Conservation (phyloP, 805 yeast genomes). For the Cephaloascus fragrans region DNA sequence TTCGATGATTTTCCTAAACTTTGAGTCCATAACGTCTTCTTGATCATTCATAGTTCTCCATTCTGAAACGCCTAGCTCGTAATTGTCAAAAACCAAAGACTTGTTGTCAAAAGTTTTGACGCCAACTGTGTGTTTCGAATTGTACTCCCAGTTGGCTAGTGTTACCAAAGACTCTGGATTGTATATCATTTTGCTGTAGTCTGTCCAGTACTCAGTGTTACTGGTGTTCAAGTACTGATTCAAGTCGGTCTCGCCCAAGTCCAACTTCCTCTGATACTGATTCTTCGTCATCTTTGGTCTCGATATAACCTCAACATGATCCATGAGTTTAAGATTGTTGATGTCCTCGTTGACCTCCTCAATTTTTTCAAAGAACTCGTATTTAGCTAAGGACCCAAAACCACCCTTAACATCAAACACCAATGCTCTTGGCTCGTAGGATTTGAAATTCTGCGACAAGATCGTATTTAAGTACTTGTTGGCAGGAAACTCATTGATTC, state of each 20-base stretch:
- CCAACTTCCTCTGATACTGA: slow-evolving; percentile 57
- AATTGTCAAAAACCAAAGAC: slow-evolving; percentile 33
- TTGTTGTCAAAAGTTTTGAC: slow-evolving; percentile 8
- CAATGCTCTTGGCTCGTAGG: slow-evolving; percentile 74
- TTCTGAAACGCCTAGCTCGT: slow-evolving; percentile 51
- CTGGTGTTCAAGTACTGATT: slow-evolving; percentile 18
- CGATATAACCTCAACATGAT: slow-evolving; percentile 11
- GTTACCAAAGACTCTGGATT: slow-evolving; percentile 49
- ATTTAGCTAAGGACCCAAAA: slow-evolving; percentile 54
- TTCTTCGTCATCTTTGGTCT: slow-evolving; percentile 36
- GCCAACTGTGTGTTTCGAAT: slow-evolving; percentile 1
- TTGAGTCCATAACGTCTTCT: slow-evolving; percentile 45
- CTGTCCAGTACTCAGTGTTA: slow-evolving; percentile 68
- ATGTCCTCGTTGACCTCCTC: slow-evolving; percentile 8
- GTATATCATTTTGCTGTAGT: slow-evolving; percentile 58
- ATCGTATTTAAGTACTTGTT: slow-evolving; percentile 12
- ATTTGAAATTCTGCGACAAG: slow-evolving; percentile 10
- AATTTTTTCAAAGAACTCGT: slow-evolving; percentile 30
- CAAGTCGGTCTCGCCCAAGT: slow-evolving; percentile 24
- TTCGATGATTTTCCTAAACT: slow-evolving; percentile 57
- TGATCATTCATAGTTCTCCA: slow-evolving; percentile 28
- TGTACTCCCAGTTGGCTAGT: slow-evolving; percentile 49
- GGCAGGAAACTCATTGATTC: background rate
- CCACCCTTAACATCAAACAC: slow-evolving; percentile 80
- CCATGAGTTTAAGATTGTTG: slow-evolving; percentile 4